phyloP scores from a whole-genome alignment of 2,329 filamentous ascomycete species.

The Aspergillus luchuensis region DNA sequence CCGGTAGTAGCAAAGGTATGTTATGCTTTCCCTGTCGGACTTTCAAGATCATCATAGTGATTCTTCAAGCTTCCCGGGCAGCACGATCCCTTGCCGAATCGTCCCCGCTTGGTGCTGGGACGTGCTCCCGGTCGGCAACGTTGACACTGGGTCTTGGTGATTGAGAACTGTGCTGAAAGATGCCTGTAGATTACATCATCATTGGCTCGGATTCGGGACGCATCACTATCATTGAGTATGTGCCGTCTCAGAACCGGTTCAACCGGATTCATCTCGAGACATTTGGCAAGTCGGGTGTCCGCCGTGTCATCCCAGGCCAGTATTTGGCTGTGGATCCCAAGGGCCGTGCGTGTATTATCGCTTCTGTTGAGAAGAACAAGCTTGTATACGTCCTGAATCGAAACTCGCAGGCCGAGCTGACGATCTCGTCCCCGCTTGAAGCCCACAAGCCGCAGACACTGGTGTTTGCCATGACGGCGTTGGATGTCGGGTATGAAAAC shows the following conservation, averaged over 20 bases:
- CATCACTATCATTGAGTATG: slow-evolving; percentile 90
- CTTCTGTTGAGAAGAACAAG: slow-evolving; percentile 97
- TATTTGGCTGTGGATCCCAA: slow-evolving; percentile 96
- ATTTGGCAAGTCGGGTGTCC: slow-evolving; percentile 94
- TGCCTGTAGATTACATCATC: slow-evolving; percentile 81
- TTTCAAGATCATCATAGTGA: slow-evolving; percentile 67
- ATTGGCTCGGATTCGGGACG: slow-evolving; percentile 94
- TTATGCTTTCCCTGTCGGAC: slow-evolving; percentile 24
- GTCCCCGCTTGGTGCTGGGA: slow-evolving; percentile 30
- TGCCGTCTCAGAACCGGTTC: slow-evolving; percentile 83
- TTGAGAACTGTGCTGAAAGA: slow-evolving; percentile 46
- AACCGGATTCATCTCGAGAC: slow-evolving; percentile 91
- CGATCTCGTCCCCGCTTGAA: slow-evolving; percentile 94
- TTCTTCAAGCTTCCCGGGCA: slow-evolving; percentile 63
- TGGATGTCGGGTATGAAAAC: slow-evolving; percentile 97
- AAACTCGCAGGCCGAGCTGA: slow-evolving; percentile 89
- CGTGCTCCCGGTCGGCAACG: slow-evolving; percentile 38
- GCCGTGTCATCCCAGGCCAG: slow-evolving; percentile 91
- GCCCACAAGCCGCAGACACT: slow-evolving; percentile 91
- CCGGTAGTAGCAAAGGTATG: slow-evolving; percentile 95
- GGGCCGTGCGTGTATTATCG: slow-evolving; percentile 90
- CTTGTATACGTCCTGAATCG: slow-evolving; percentile 98
- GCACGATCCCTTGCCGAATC: slow-evolving; percentile 45
- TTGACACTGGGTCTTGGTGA: slow-evolving; percentile 33
- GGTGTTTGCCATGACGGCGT: slow-evolving; percentile 80